Evolutionary conservation across 2,329 filamentous ascomycete genomes (phyloP), one percentile per base, ranked within the genome.

Genomic region (Pseudocercospora macadamiae): DNA sequence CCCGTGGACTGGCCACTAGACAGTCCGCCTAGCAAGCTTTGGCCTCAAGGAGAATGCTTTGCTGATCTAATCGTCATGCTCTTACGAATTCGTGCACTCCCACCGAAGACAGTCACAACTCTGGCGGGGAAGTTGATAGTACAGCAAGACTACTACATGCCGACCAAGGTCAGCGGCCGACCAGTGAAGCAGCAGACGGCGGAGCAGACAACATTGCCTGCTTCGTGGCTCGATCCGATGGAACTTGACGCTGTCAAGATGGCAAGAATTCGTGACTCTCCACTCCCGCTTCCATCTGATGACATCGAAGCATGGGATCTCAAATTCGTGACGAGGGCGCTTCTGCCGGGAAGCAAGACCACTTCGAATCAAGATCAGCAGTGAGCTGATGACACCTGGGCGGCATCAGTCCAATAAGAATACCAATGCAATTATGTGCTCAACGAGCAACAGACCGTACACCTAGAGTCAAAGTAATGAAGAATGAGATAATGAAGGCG

Each of bases 51-150:
- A 37, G 80, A 84, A 54, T 77, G 77, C n/a, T 85, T 87, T 61
- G 78, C 82, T 18, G 80, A 83, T 52, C 80, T 86, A 28, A 71
- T 86, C 3, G 77, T 80, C 57, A 84, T 84, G 76, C 72, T 86
- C 28, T 73, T 86, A 48, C 81, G 81, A 62, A 84, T 86, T 80
- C 81, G 84, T 5, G 75, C 73, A 10, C 73, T 81, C 3, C 76
- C 76, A 3, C 79, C 78, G 0, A 76, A 74, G 51, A 76, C 74
- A 4, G 54, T n/a, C 3, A 28, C 48, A 3, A 21, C 10, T 6
- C 5, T 25, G 7, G 47, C 54, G 7, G 60, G 60, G 12, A 47
- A 19, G 9, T 14, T 62, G 25, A n/a, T 62, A 19, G 48, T 55
- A 2, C 44, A 25, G 16, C 52, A 39, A 12, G 42, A 42, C 21